A percentile compares a stretch with the other conserved stretches of the same genome.
phyloP scores from a whole-genome alignment of 441 rosid species.

The Corymbia citriodora region DNA sequence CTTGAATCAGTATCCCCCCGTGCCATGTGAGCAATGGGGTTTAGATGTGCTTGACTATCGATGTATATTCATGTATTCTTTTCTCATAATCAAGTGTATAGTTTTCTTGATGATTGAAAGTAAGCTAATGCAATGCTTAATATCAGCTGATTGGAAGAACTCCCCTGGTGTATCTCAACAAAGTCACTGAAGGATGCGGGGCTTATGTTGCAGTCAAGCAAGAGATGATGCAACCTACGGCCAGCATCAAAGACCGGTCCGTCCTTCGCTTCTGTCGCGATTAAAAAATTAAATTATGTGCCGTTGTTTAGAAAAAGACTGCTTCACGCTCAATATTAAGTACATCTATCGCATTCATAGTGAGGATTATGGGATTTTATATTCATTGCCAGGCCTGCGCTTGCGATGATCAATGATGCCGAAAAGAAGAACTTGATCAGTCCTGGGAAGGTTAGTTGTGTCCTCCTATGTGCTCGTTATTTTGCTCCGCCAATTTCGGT shows the following conservation, averaged over 20 bases:
- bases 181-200: conserved; percentile 85
- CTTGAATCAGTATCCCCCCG: not conserved
- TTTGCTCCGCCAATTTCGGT: not conserved
- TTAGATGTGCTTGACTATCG: not conserved
- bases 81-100: not conserved
- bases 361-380: not conserved
- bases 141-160: conserved; percentile 76
- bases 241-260: conserved; percentile 90
- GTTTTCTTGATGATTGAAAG: not conserved
- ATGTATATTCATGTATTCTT: not conserved
- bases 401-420: conserved; percentile 73
- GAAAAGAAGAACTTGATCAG: conserved; percentile 63
- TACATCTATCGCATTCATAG: not conserved
- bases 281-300: not conserved
- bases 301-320: not conserved
- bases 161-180: conserved; percentile 75
- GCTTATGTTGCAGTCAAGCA: conserved; percentile 83
- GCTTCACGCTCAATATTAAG: not conserved
- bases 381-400: conserved; percentile 53
- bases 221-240: conserved; percentile 88
- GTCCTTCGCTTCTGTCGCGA: not conserved
- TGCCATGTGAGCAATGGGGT: not conserved
- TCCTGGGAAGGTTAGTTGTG: conserved; percentile 58
- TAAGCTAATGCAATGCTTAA: not conserved
- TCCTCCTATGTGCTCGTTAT: not conserved